These are phyloP conservation scores for Fraxinus pennsylvanica DNA, from an alignment of 257 asterid species.

Conservation along the genomic window DNA sequence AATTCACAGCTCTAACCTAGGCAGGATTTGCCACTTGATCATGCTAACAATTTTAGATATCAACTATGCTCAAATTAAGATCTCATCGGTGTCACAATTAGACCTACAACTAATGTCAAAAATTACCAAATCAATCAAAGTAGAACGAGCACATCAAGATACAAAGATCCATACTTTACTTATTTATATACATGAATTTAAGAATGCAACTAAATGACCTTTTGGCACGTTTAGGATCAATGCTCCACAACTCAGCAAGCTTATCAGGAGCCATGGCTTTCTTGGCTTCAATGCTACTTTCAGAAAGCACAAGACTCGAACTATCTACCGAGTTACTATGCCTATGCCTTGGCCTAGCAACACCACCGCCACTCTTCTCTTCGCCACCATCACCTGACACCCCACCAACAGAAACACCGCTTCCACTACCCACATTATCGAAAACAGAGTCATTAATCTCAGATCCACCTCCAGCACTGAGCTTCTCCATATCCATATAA, in stretches of 20 bases:
- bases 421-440: slow-evolving; percentile 43
- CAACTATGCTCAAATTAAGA: neutral
- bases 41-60: neutral
- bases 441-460: slow-evolving; percentile 33
- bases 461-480: slow-evolving; percentile 57
- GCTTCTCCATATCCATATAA: slow-evolving; percentile 91
- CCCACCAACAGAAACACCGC: slow-evolving; percentile 20
- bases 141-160: slow-evolving; percentile 31
- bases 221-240: slow-evolving; percentile 97
- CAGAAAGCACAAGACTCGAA: slow-evolving; percentile 57
- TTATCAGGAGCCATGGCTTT: slow-evolving; percentile 98
- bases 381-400: slow-evolving; percentile 24
- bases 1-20: no score
- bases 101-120: neutral
- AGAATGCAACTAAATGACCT: slow-evolving; percentile 40
- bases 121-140: neutral
- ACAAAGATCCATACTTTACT: slow-evolving; percentile 35
- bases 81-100: neutral
- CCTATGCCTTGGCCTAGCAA: slow-evolving; percentile 52
- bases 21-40: neutral
- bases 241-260: slow-evolving; percentile 90
- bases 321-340: slow-evolving; percentile 74
- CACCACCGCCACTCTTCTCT: slow-evolving; percentile 26
- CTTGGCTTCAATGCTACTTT: slow-evolving; percentile 77
- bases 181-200: neutral